These are phyloP conservation scores for Backusella tuberculispora DNA, from an alignment of 192 early-diverging fungal species.

Conservation along the genomic window DNA sequence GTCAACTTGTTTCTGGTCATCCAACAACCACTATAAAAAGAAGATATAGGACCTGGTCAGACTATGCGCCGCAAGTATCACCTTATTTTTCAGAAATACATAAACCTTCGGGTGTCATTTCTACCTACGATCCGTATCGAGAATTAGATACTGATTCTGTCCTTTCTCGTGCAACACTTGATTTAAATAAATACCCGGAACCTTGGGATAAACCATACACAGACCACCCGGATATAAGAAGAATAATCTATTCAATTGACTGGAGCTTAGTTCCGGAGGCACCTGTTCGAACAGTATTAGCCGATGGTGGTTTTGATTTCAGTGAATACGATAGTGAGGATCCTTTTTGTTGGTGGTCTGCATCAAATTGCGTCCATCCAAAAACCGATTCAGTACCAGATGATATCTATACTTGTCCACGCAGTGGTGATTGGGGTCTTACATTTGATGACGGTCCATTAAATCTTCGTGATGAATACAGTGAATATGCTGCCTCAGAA, in stretches of 20 bases:
- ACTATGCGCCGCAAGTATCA: too few species aligned
- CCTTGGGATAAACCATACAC: constrained; percentile 32
- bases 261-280: constrained; percentile 29
- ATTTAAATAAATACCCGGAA: constrained; percentile 29
- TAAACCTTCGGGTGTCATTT: too few species aligned
- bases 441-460: constrained; percentile 44
- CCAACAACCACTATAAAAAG: too few species aligned
- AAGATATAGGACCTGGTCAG: too few species aligned
- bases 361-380: constrained; percentile 13
- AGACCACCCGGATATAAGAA: constrained; percentile 25
- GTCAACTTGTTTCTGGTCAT: too few species aligned
- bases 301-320: constrained; percentile 8
- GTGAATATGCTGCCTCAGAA: constrained; percentile 16
- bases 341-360: constrained; percentile 22
- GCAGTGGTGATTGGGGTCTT: constrained; percentile 30
- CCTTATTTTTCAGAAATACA: too few species aligned
- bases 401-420: constrained; percentile 35
- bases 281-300: constrained; percentile 31
- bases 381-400: background rate
- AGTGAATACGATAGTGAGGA: constrained; percentile 3
- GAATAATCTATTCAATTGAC: constrained; percentile 28
- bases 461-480: background rate
- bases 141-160: background rate
- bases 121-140: too few species aligned
- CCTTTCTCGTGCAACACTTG: constrained; percentile 5